Evolutionary conservation across 176 grass and related monocot species (phyloP).

Genomic region (Alloteropsis semialata): DNA sequence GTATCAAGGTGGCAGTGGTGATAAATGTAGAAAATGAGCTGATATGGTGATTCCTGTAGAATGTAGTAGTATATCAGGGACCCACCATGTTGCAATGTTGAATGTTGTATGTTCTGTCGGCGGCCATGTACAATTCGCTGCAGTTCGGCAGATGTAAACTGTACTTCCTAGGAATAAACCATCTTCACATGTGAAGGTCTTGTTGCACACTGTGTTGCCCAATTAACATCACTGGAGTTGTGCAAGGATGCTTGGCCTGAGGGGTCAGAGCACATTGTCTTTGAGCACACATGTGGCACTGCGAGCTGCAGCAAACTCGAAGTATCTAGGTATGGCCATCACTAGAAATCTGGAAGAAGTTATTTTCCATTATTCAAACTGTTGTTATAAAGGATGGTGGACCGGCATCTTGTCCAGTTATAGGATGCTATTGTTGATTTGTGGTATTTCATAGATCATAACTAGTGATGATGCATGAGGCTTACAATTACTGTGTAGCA

Average conservation of each 20-base stretch:
- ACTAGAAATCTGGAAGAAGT: not conserved
- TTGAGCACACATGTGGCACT: conserved; percentile 44
- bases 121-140: not conserved
- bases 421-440: not conserved
- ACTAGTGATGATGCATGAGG: not conserved
- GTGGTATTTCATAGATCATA: not conserved
- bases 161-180: not conserved
- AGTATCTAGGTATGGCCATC: not conserved
- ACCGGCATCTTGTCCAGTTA: not conserved
- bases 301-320: conserved; percentile 41
- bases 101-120: not conserved
- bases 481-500: too few species aligned
- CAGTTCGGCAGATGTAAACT: conserved; percentile 13
- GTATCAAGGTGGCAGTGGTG: not conserved
- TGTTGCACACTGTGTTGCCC: not conserved
- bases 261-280: not conserved
- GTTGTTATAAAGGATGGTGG: not conserved
- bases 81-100: not conserved
- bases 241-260: conserved; percentile 26
- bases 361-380: not conserved
- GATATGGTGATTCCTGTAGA: conserved; percentile 18
- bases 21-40: conserved; percentile 17
- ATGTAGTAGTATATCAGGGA: not conserved
- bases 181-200: not conserved
- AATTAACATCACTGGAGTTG: not conserved